Evolutionary conservation across 805 yeast genomes (phyloP), one percentile per base, ranked within the genome.

Genomic region (Kazachstania kunashirensis): DNA sequence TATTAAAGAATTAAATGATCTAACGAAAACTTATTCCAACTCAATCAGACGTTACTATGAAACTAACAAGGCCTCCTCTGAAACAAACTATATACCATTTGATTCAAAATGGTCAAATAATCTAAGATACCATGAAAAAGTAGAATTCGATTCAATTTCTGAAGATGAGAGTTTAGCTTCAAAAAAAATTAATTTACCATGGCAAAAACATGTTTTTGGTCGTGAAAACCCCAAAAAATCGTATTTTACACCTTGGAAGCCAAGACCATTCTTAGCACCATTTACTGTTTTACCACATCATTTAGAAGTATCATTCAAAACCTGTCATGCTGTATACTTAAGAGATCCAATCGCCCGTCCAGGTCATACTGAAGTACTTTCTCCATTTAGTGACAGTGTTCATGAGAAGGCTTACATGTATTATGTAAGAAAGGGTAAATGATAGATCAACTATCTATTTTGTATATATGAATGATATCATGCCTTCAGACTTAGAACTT

Each of bases 341-440:
- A 80, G 96, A 63, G 95, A 92, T 59, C 98, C 98, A 12, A 86
- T 92, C 34, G 95, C 96, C 11, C 76, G 96, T 59, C 96, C 96
- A 6, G 96, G 96, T 39, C 88, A 84, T 55, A 82, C 95, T 23
- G 98, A 92, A 67, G 94, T 92, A 41, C 83, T 92, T 44, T 69
- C 95, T 39, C 98, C 98, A 37, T 84, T 80, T 61, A 78, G 79
- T 26, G 68, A 75, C 44, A 79, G 77, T 41, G 75, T 78, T 46
- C 96, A 89, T 53, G 92, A 88, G 65, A 77, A 94, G 60, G 95
- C 96, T 28, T 88, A 83, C 69, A 82, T 86, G 92, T 86, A 79
- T 74, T 89, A 89, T 63, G 75, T 75, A 34, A 78, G 86, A 70
- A 77, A 74, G 55, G 84, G 88, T 37, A 66, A 60, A 55, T 60